Evolutionary conservation across 2,329 filamentous ascomycete species (phyloP).

Genomic region (Cordyceps farinosa): DNA sequence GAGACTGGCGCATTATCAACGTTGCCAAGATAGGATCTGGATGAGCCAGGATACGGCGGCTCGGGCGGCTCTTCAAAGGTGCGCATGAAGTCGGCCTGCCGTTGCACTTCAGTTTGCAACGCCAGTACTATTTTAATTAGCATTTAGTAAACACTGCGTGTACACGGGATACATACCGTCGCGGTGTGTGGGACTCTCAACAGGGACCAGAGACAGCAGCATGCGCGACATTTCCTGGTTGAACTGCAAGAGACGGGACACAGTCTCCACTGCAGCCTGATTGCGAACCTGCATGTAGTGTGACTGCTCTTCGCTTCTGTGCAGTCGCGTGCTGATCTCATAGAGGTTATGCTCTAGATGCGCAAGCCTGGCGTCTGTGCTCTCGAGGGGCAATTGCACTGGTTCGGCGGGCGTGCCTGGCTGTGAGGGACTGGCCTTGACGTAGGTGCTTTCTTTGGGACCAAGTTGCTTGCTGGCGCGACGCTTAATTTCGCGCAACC

Average conservation of each 20-base stretch:
- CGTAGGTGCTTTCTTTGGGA: constrained; percentile 81
- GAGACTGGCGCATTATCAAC: constrained; percentile 78
- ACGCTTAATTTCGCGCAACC: constrained; percentile 91
- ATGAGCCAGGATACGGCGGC: constrained; percentile 56
- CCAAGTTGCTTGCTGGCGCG: constrained; percentile 91
- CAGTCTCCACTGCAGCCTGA: constrained; percentile 75
- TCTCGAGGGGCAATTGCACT: constrained; percentile 67
- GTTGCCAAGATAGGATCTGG: constrained; percentile 62
- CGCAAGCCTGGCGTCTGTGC: constrained; percentile 69
- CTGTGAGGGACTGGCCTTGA: constrained; percentile 72
- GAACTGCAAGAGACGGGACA: constrained; percentile 68
- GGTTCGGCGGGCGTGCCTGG: constrained; percentile 82
- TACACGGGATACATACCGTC: constrained; percentile 61
- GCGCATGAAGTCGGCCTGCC: constrained; percentile 56
- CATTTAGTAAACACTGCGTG: constrained; percentile 29
- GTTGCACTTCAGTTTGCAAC: constrained; percentile 58
- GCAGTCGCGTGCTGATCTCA: constrained; percentile 71
- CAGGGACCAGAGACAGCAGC: constrained; percentile 68
- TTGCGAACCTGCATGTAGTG: constrained; percentile 77
- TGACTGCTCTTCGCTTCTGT: constrained; percentile 79
- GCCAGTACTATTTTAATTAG: constrained; percentile 41
- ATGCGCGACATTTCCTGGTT: constrained; percentile 80
- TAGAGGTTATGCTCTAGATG: constrained; percentile 78
- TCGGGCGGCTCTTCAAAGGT: constrained; percentile 65
- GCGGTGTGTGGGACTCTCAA: constrained; percentile 73